Percentiles rank a stretch among this genome's conserved stretches.
These are phyloP conservation scores for Picea sitchensis DNA, from an alignment of 75 land plant species.

Conservation along the genomic window DNA sequence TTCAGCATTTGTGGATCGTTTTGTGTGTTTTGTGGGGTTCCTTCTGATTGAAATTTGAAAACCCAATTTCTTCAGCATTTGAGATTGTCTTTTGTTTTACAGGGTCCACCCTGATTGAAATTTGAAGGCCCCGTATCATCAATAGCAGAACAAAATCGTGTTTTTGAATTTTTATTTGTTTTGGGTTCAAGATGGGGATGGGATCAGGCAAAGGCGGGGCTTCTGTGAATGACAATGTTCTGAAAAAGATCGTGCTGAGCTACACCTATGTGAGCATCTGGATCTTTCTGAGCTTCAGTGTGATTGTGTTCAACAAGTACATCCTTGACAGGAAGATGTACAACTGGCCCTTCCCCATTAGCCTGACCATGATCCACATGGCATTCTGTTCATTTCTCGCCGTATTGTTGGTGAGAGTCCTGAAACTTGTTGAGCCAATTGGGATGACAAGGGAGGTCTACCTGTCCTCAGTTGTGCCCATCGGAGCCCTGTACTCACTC, in stretches of 20 bases:
- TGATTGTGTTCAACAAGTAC: conserved; percentile 98
- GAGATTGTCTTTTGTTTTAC: too few relatives aligned
- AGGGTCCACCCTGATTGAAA: too few relatives aligned
- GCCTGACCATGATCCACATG: conserved; percentile 99
- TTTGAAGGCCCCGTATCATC: too few relatives aligned
- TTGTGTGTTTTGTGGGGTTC: too few relatives aligned
- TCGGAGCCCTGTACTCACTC: conserved; percentile 88
- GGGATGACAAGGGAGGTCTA: conserved; percentile 72
- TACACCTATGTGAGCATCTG: conserved; percentile 84
- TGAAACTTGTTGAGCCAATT: conserved; percentile 83
- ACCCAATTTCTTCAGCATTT: too few relatives aligned
- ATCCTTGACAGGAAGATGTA: conserved; percentile 94
- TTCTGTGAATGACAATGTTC: conserved; percentile 34
- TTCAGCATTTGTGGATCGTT: too few relatives aligned
- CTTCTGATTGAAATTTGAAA: too few relatives aligned
- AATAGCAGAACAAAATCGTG: too few relatives aligned
- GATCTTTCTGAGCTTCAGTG: conserved; percentile 94
- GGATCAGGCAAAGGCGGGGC: conserved; percentile 24
- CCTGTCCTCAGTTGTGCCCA: conserved; percentile 85
- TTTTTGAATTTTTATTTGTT: too few relatives aligned
- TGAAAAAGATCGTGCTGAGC: conserved; percentile 70
- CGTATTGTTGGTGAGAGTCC: conserved; percentile 61
- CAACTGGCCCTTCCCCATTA: conserved; percentile 96
- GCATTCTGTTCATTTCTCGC: conserved; percentile 90
- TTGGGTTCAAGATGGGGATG: too few relatives aligned